Evolutionary conservation across 2,329 filamentous ascomycete species (phyloP), one percentile per base, ranked within the genome.

Genomic region (Microcera coccophila): DNA sequence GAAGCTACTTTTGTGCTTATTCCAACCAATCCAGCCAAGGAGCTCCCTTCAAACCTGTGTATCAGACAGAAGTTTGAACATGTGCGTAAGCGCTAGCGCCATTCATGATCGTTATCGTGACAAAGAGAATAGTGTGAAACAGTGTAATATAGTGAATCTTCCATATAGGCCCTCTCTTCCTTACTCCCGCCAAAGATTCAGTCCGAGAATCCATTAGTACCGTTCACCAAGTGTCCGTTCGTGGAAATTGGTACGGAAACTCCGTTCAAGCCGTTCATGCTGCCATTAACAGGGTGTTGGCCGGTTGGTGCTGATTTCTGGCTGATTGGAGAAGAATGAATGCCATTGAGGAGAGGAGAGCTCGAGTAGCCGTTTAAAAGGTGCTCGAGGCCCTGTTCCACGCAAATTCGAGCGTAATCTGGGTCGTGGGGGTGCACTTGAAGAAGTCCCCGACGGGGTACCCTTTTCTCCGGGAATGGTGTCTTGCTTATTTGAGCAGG

Each of bases 341-440:
- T 60, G 17, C 73, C 76, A 36, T 77, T 78, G 10, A 69, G 55
- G 10, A 73, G 58, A 17, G 65, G 61, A 4, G 72, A 66, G 41
- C 70, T 73, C 43, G 67, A 63, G 26, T 65, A 62, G n/a, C 68
- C 69, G 21, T 67, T 66, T 45, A 81, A 42, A 38, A 82, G 68
- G 61, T 82, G 71, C 11, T 68, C 65, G 5, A 81, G 66, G n/a
- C 76, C 75, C 59, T 82, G 78, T 46, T 81, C 74, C 40, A 71
- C 63, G 56, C 75, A 81, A 15, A 81, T 61, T 22, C 69, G 69
- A 19, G 64, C 64, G 50, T 81, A 82, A 21, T 81, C 78, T 3
- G 78, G 74, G 38, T 83, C 79, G 34, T 75, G 69, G 5, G 75
- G 72, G 11, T 68, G 66, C 2, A 81, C 75, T 16, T 73, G 72